Evolutionary conservation across 257 asterid genomes (phyloP).

Genomic region (Solanum chaucha): DNA sequence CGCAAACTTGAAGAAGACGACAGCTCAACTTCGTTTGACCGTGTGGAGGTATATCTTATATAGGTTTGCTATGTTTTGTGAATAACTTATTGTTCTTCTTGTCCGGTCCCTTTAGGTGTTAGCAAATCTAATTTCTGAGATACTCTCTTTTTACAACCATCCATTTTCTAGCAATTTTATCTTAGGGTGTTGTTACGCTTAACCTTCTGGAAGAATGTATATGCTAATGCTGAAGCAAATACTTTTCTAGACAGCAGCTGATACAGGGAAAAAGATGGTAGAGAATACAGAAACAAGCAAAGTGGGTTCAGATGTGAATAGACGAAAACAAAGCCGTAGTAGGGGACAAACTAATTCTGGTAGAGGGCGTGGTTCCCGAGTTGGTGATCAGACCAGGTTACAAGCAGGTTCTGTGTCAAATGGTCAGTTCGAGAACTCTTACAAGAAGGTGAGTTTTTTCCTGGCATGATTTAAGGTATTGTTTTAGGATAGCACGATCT

Average conservation of each 20-base stretch:
- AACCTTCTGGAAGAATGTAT: neutral
- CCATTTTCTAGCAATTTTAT: neutral
- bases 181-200: neutral
- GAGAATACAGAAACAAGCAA: conserved; percentile 43
- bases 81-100: neutral
- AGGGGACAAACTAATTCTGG: conserved; percentile 58
- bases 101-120: neutral
- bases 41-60: conserved; percentile 52
- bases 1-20: too few species aligned
- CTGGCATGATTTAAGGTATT: neutral
- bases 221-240: conserved; percentile 22
- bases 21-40: conserved; percentile 24
- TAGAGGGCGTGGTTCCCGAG: conserved; percentile 78
- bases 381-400: conserved; percentile 44
- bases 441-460: conserved; percentile 39
- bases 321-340: conserved; percentile 67
- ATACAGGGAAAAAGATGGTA: conserved; percentile 32
- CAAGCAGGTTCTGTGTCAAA: conserved; percentile 38
- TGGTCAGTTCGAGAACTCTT: conserved; percentile 51
- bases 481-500: neutral
- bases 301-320: conserved; percentile 43
- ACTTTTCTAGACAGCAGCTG: conserved; percentile 34
- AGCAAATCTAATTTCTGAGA: neutral
- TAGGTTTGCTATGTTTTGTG: neutral
- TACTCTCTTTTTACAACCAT: neutral